These are phyloP conservation scores for Zasmidium angulare DNA, from an alignment of 2,329 filamentous ascomycete species.

Conservation along the genomic window DNA sequence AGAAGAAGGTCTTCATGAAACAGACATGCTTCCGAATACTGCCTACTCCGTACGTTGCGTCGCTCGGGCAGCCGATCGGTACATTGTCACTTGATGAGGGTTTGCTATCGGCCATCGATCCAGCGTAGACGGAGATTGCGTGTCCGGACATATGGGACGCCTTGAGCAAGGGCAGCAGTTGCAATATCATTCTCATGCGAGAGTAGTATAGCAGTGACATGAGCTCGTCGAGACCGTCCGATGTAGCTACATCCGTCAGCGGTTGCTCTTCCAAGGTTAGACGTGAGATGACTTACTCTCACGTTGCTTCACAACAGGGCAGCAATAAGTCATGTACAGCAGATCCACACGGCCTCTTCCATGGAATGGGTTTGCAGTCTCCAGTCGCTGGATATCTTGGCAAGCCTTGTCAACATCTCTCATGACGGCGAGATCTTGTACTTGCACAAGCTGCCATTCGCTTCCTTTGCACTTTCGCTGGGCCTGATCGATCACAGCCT, in stretches of 20 bases:
- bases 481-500: slow-evolving; percentile 25
- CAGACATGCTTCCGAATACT: slow-evolving; percentile 17
- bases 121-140: slow-evolving; percentile 25
- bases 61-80: slow-evolving; percentile 17
- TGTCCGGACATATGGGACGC: slow-evolving; percentile 11
- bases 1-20: slow-evolving; percentile 25
- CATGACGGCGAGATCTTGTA: slow-evolving; percentile 36
- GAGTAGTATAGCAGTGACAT: slow-evolving; percentile 29
- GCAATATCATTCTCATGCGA: slow-evolving; percentile 21
- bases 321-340: too few relatives aligned
- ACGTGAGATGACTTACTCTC: neutral
- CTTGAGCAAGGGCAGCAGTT: slow-evolving; percentile 23
- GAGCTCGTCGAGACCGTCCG: slow-evolving; percentile 25
- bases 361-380: too few relatives aligned
- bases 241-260: slow-evolving; percentile 13
- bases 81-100: slow-evolving; percentile 14
- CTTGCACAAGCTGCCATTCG: slow-evolving; percentile 31
- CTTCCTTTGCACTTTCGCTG: too few relatives aligned
- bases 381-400: too few relatives aligned
- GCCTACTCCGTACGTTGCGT: slow-evolving; percentile 14
- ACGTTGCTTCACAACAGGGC: slow-evolving; percentile 30
- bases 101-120: slow-evolving; percentile 16
- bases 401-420: too few relatives aligned
- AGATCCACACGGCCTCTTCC: too few relatives aligned
- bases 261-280: neutral